Percentiles rank a stretch among this genome's conserved stretches.
Evolutionary conservation across 495 filamentous ascomycete species (phyloP).

Genomic region (Neurospora sp.): DNA sequence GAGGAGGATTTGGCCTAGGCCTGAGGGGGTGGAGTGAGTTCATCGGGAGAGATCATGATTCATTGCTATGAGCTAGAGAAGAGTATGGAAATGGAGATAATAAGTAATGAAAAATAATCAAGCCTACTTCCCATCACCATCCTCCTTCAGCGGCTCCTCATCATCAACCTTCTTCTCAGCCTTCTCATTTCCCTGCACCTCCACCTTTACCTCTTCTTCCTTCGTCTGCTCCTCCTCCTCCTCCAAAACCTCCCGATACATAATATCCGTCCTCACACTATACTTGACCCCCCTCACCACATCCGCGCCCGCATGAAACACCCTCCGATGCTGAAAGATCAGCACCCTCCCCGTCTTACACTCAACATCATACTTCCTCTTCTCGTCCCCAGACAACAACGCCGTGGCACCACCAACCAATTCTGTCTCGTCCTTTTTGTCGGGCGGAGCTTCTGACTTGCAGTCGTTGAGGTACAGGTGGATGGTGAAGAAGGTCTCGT

Average conservation of each 20-base stretch:
- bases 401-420: constrained; percentile 55
- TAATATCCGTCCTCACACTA: constrained; percentile 67
- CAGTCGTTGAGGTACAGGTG: constrained; percentile 73
- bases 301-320: constrained; percentile 68
- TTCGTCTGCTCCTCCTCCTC: not conserved
- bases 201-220: not conserved
- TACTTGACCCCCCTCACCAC: constrained; percentile 64
- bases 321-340: constrained; percentile 62
- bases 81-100: not conserved
- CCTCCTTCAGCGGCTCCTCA: not conserved
- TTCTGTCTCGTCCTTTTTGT: constrained; percentile 19
- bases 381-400: constrained; percentile 42
- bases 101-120: not conserved
- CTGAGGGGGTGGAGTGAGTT: not conserved
- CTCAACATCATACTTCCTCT: constrained; percentile 49
- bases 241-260: constrained; percentile 45
- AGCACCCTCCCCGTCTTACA: constrained; percentile 63
- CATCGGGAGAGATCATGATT: not conserved
- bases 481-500: constrained; percentile 62
- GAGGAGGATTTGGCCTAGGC: constrained; percentile 24
- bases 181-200: not conserved
- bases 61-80: not conserved
- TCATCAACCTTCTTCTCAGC: not conserved
- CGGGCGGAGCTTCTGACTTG: constrained; percentile 19
- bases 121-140: not conserved